These are phyloP conservation scores for Zymoseptoria brevis DNA, from an alignment of 2,329 filamentous ascomycete genomes.

Conservation along the genomic window DNA sequence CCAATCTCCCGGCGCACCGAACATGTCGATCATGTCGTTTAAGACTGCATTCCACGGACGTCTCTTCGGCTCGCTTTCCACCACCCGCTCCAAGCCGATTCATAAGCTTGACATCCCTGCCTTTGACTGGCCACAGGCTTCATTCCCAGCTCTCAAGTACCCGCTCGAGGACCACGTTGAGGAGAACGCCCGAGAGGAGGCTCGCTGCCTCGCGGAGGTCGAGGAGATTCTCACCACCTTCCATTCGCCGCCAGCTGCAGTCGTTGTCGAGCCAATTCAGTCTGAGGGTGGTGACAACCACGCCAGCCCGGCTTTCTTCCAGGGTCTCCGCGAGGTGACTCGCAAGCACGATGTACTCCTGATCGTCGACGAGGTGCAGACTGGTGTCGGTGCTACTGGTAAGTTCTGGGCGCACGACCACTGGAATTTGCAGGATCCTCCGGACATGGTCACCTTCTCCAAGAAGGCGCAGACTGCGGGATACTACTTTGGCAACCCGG, in stretches of 20 bases:
- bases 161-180: conserved; percentile 70
- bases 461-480: conserved; percentile 94
- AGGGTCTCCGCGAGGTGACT: conserved; percentile 69
- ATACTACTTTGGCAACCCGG: conserved; percentile 79
- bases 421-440: conserved; percentile 72
- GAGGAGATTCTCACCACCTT: conserved; percentile 73
- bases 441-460: conserved; percentile 90
- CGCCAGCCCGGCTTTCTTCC: conserved; percentile 81
- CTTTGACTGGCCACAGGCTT: conserved; percentile 89
- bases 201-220: conserved; percentile 72
- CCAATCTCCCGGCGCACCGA: conserved; percentile 65
- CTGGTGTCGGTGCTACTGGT: conserved; percentile 82
- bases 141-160: conserved; percentile 80
- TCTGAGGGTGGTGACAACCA: conserved; percentile 94
- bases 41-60: conserved; percentile 83
- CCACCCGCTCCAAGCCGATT: conserved; percentile 85
- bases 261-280: conserved; percentile 84
- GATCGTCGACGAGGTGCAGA: conserved; percentile 93
- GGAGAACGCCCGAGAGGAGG: conserved; percentile 76
- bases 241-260: conserved; percentile 70
- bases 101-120: conserved; percentile 93
- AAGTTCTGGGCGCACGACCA: conserved; percentile 97
- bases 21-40: conserved; percentile 83
- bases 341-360: conserved; percentile 69
- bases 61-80: conserved; percentile 78